Evolutionary conservation across 139 green algal genomes (phyloP).

Genomic region (Closterium sp.): DNA sequence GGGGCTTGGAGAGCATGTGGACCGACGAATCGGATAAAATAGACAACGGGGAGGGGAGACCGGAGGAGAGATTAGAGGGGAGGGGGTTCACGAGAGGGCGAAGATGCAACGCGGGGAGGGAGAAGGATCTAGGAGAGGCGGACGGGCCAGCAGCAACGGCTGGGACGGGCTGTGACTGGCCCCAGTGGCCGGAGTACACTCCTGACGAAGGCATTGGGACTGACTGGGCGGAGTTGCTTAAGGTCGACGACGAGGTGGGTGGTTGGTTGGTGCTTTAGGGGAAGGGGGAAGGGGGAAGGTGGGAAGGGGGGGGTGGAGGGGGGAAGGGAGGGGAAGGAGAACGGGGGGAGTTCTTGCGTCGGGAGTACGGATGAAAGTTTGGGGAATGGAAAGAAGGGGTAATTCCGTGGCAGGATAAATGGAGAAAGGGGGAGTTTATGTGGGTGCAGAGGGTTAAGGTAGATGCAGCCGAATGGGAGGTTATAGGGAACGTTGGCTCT

Average conservation of each 20-base stretch:
- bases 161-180: background rate
- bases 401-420: too few species aligned
- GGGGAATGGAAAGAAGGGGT: too few species aligned
- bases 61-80: background rate
- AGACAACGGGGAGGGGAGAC: background rate
- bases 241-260: background rate
- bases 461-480: too few species aligned
- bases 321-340: too few species aligned
- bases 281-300: too few species aligned
- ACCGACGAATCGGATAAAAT: background rate
- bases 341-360: too few species aligned
- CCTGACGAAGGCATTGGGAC: background rate
- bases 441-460: too few species aligned
- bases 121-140: background rate
- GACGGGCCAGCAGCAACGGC: background rate
- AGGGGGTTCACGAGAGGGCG: background rate
- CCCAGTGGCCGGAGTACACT: background rate
- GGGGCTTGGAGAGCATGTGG: background rate
- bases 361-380: too few species aligned
- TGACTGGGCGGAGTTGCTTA: background rate
- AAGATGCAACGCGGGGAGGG: background rate
- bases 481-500: too few species aligned
- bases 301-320: too few species aligned
- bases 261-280: too few species aligned
- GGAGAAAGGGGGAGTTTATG: too few species aligned